Conservation (phyloP, 495 filamentous ascomycete species). For the Xylaria cubensis region DNA sequence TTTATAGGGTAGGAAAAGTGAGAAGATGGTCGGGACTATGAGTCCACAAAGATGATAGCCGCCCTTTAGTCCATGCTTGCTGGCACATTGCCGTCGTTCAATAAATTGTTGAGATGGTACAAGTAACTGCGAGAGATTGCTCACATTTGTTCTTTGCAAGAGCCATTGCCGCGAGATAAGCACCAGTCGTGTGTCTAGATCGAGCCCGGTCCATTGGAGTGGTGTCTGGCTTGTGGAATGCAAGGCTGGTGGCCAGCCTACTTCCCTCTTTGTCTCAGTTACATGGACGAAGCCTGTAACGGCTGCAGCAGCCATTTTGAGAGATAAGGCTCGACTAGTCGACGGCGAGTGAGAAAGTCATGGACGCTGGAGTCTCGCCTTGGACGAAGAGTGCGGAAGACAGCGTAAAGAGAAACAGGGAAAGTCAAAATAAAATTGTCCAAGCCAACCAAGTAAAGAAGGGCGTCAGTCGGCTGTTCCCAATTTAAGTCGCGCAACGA, state of each 20-base stretch:
- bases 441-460: slow-evolving; percentile 19
- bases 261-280: slow-evolving; percentile 40
- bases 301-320: slow-evolving; percentile 54
- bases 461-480: background rate
- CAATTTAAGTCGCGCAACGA: slow-evolving; percentile 6
- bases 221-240: slow-evolving; percentile 38
- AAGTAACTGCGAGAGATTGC: slow-evolving; percentile 31
- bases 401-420: background rate
- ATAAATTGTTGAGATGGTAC: slow-evolving; percentile 26
- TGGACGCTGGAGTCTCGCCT: slow-evolving; percentile 45
- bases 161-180: slow-evolving; percentile 48
- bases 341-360: slow-evolving; percentile 47
- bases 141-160: slow-evolving; percentile 32
- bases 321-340: slow-evolving; percentile 47
- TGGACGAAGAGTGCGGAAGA: slow-evolving; percentile 25
- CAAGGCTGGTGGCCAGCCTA: slow-evolving; percentile 35
- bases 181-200: slow-evolving; percentile 44
- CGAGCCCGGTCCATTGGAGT: slow-evolving; percentile 47
- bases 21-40: background rate
- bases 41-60: background rate
- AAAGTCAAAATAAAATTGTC: slow-evolving; percentile 7
- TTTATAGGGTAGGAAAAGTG: background rate
- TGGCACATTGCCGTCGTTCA: background rate
- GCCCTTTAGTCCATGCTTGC: background rate
- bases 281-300: slow-evolving; percentile 41